phyloP scores from a whole-genome alignment of 352 stramenopile species.

The Pythium rishiriense region DNA sequence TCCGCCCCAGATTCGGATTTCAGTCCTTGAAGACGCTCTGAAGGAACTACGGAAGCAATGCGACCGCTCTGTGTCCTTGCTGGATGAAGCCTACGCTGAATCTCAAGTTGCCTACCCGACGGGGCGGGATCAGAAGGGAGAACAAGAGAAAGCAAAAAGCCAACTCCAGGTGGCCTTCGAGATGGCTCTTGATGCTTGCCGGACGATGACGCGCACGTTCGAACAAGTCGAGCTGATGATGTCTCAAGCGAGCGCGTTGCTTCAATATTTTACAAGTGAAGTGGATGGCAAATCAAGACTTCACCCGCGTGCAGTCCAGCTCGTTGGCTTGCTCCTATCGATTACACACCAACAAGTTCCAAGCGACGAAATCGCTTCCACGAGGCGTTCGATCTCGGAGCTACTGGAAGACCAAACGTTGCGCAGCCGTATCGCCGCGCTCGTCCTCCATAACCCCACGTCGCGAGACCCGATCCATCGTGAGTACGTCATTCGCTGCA shows the following conservation, averaged over 20 bases:
- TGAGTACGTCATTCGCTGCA: conserved; percentile 78
- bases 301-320: not conserved
- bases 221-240: conserved; percentile 56
- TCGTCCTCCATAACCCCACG: conserved; percentile 50
- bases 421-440: conserved; percentile 34
- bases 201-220: conserved; percentile 53
- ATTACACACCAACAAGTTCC: conserved; percentile 1
- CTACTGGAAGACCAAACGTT: conserved; percentile 39
- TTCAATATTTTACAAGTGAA: conserved; percentile 42
- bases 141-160: conserved; percentile 37
- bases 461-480: conserved; percentile 51
- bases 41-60: conserved; percentile 36
- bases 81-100: conserved; percentile 66
- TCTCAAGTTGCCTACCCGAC: conserved; percentile 62
- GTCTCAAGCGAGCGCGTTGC: conserved; percentile 47
- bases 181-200: conserved; percentile 76
- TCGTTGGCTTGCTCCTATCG: conserved; percentile 25
- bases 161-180: conserved; percentile 78
- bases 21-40: conserved; percentile 41
- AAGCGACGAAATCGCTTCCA: conserved; percentile 22
- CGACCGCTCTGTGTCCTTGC: conserved; percentile 48
- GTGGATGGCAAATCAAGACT: not conserved
- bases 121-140: conserved; percentile 39
- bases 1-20: conserved; percentile 19
- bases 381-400: conserved; percentile 35